A percentile compares a stretch with the other conserved stretches of the same genome.
These are phyloP conservation scores for Dujonia santamariae DNA, from an alignment of 1,139 yeast genomes.

Conservation along the genomic window DNA sequence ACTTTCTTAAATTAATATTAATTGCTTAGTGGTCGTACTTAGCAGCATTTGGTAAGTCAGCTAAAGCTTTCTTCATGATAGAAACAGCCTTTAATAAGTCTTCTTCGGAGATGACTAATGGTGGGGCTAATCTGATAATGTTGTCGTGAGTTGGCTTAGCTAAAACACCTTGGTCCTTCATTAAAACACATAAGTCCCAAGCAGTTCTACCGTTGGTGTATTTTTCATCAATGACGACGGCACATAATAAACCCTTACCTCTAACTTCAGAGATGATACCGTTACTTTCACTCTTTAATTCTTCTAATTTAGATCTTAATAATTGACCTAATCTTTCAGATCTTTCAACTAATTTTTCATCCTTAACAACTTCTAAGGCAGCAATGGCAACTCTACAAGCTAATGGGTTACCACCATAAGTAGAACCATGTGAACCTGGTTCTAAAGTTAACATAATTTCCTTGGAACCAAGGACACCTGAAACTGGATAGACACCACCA, in stretches of 20 bases:
- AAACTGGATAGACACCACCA: conserved; percentile 93
- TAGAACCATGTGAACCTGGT: conserved; percentile 97
- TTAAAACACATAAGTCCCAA: conserved; percentile 90
- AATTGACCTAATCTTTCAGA: conserved; percentile 68
- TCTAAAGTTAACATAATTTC: conserved; percentile 88
- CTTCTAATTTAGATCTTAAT: conserved; percentile 63
- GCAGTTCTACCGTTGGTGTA: conserved; percentile 90
- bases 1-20: neutral
- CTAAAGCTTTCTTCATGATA: conserved; percentile 61
- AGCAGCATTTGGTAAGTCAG: conserved; percentile 54
- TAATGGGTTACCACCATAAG: conserved; percentile 97
- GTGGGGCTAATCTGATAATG: conserved; percentile 95
- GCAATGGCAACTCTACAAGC: conserved; percentile 94
- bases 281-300: conserved; percentile 57
- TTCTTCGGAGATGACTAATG: conserved; percentile 84
- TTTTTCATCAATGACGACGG: conserved; percentile 83
- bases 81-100: conserved; percentile 81
- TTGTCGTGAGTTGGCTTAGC: conserved; percentile 98
- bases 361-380: conserved; percentile 85
- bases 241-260: conserved; percentile 87
- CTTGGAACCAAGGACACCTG: conserved; percentile 82
- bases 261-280: conserved; percentile 87
- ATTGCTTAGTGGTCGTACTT: conserved; percentile 34
- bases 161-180: conserved; percentile 85
- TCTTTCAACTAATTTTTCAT: conserved; percentile 82